Evolutionary conservation across 345 rosid genomes (phyloP), one percentile per base, ranked within the genome.

Genomic region (Erodium maritimum): DNA sequence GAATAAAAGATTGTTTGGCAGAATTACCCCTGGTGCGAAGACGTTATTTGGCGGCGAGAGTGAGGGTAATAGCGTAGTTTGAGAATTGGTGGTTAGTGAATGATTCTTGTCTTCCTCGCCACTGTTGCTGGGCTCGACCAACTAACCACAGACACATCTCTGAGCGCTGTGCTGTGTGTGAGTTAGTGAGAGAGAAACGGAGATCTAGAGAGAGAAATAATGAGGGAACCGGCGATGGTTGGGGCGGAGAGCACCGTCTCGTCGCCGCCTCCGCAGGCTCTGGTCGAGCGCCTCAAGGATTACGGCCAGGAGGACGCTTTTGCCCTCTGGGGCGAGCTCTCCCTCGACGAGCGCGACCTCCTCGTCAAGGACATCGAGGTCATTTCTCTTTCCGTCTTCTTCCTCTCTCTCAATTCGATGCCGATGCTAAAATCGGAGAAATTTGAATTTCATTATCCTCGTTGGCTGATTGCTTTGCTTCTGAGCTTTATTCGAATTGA

Each of bases 321-420:
- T 67, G 77, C 91, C 25, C 90, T 87, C 57, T 93, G 91, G 94
- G 95, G 89, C 50, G 96, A 93, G 70, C 96, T 93, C 56, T 80
- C 95, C 16, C 71, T 75, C 1, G 81, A 75, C 14, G 95, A 89
- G 19, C 90, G 95, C 25, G 80, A 76, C 20, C 69, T 74, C 34
- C 96, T 93, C 71, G 94, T 93, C 64, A 71, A 71, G 66, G 97
- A 89, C 59, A 79, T 93, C 56, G 86, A 87, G 94, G 98, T 91
- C 52, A 33, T 20, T 72, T 66, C 50, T 11, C 5, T 29, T 29
- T 29, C 37, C 9, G 37, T n/a, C 37, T 29, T 29, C 37, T 29
- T 29, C 37, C 9, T 29, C 18, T 33, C 17, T 17, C 17, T 19
- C 55, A 16, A 42, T 29, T 29, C 37, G 37, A 6, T 6, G 37